Conservation (phyloP, 2,329 filamentous ascomycete genomes). For the Gaeumannomyces sp. region DNA sequence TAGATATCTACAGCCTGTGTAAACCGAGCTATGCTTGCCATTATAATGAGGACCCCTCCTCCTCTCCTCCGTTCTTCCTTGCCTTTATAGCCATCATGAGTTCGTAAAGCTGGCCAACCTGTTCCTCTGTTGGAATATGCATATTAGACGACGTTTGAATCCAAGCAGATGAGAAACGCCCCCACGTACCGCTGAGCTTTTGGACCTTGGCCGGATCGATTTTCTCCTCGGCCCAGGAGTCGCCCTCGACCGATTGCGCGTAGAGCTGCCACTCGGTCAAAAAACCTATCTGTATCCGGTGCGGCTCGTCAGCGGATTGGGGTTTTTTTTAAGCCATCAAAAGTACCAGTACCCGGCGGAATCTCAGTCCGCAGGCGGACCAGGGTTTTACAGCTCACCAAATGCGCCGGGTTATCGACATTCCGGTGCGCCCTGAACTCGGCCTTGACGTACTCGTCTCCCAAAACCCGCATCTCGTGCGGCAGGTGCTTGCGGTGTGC, state of each 20-base stretch:
- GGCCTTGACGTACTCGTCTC: constrained; percentile 87
- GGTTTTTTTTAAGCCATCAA: too few relatives aligned
- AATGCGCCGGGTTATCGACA: constrained; percentile 85
- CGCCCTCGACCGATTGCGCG: constrained; percentile 84
- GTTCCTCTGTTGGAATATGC: constrained; percentile 59
- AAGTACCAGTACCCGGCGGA: too few relatives aligned
- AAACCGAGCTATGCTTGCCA: neutral
- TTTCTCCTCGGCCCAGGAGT: constrained; percentile 76
- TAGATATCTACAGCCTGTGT: neutral
- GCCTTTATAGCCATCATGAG: constrained; percentile 75
- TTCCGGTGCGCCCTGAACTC: constrained; percentile 82
- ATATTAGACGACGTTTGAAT: neutral
- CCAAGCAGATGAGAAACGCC: constrained; percentile 13
- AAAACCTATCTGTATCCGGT: constrained; percentile 69
- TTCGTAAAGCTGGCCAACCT: constrained; percentile 89
- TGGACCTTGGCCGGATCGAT: constrained; percentile 78
- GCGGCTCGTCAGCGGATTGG: neutral
- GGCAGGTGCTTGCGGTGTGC: constrained; percentile 77
- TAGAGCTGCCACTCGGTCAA: constrained; percentile 95
- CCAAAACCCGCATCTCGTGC: constrained; percentile 68
- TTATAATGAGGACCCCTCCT: neutral
- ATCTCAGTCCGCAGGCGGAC: too few relatives aligned
- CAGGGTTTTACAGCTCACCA: constrained; percentile 52
- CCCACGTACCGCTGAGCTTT: constrained; percentile 79
- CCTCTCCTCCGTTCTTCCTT: constrained; percentile 19